phyloP scores from a whole-genome alignment of 495 filamentous ascomycete species.

The Evernia prunastri region DNA sequence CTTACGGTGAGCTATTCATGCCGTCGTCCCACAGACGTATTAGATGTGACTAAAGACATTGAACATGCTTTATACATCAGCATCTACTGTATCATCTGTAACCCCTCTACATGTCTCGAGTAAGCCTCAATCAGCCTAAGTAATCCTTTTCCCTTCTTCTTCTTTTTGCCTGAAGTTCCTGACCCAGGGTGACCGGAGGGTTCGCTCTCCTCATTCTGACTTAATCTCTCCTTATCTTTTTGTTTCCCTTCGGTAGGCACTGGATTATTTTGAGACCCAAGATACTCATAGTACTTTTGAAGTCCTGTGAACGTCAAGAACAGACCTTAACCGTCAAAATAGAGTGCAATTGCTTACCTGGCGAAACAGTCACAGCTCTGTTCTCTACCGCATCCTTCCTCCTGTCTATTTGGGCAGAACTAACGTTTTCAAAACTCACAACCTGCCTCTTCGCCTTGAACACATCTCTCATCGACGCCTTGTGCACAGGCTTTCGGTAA shows the following conservation, averaged over 20 bases:
- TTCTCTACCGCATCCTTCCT: background rate
- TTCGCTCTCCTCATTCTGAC: background rate
- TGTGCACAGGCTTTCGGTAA: background rate
- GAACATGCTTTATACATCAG: background rate
- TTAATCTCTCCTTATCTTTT: background rate
- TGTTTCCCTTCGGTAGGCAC: background rate
- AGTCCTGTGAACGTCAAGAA: background rate
- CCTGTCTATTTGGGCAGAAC: background rate
- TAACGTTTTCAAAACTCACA: background rate
- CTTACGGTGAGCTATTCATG: background rate
- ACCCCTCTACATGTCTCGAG: background rate
- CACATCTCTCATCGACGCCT: no score
- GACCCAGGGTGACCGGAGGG: no score
- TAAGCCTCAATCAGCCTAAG: background rate
- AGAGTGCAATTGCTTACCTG: background rate
- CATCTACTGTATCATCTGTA: slow-evolving; percentile 2
- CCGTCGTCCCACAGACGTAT: no score
- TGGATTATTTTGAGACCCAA: background rate
- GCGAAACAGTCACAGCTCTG: background rate
- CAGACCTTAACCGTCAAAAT: background rate
- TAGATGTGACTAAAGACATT: no score
- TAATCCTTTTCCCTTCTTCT: background rate
- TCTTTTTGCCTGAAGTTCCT: background rate
- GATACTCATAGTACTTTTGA: background rate
- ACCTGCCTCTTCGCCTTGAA: background rate